phyloP scores from a whole-genome alignment of 768 basidiomycete genomes.

The Leccinum incarnatum region DNA sequence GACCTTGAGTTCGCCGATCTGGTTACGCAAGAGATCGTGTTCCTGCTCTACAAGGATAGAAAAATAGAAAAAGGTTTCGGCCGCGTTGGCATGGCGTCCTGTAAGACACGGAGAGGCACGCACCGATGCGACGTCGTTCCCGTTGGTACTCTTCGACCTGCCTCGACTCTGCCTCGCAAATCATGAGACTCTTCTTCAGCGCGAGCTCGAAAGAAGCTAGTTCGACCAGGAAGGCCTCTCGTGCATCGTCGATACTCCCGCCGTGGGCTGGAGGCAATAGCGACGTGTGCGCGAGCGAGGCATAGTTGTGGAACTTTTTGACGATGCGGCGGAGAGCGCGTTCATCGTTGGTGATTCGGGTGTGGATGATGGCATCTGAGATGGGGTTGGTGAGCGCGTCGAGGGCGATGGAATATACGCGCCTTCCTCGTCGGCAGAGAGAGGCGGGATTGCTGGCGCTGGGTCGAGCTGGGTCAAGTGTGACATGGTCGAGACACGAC shows the following conservation, averaged over 20 bases:
- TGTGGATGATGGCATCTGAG: conserved; percentile 74
- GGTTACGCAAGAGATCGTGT: conserved; percentile 59
- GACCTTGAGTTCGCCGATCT: conserved; percentile 77
- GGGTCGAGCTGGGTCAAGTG: conserved; percentile 11
- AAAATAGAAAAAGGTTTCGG: too few species aligned
- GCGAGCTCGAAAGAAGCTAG: conserved; percentile 71
- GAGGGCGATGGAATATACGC: conserved; percentile 18
- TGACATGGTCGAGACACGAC: neutral
- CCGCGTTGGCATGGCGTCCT: neutral
- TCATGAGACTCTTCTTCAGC: conserved; percentile 76
- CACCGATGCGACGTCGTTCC: conserved; percentile 71
- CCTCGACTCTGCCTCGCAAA: conserved; percentile 81
- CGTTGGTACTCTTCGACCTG: conserved; percentile 83
- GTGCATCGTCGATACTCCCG: conserved; percentile 58
- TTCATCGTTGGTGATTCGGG: conserved; percentile 81
- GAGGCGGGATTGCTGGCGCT: conserved; percentile 37
- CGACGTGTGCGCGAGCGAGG: conserved; percentile 52
- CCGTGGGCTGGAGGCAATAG: conserved; percentile 32
- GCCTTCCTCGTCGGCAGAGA: conserved; percentile 66
- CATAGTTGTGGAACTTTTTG: conserved; percentile 78
- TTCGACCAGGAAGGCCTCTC: conserved; percentile 78
- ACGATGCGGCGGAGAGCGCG: conserved; percentile 72
- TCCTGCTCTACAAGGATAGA: conserved; percentile 53
- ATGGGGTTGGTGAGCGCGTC: conserved; percentile 9
- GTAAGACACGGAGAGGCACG: conserved; percentile 20